Evolutionary conservation across 1,284 basidiomycete genomes (phyloP).

Genomic region (Ustilago xerochloae): DNA sequence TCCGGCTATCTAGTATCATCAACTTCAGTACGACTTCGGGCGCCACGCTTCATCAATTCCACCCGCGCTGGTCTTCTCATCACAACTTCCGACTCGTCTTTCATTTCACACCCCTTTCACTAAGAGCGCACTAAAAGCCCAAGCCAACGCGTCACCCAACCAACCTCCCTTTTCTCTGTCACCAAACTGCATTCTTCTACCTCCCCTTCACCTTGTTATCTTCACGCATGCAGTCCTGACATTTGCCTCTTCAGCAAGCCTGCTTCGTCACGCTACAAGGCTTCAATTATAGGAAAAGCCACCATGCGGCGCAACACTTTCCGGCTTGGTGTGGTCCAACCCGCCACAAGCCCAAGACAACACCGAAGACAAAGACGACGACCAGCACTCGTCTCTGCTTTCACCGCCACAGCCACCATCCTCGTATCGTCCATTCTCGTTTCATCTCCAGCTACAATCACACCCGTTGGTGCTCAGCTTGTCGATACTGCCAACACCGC

Average conservation of each 20-base stretch:
- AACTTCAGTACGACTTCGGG: neutral
- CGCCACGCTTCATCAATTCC: neutral
- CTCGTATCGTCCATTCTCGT: slow-evolving; percentile 52
- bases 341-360: neutral
- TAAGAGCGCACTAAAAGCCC: too few relatives aligned
- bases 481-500: neutral
- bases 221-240: slow-evolving; percentile 6
- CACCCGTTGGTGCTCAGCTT: slow-evolving; percentile 14
- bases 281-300: slow-evolving; percentile 2
- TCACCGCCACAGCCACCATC: slow-evolving; percentile 28
- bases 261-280: slow-evolving; percentile 1
- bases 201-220: neutral
- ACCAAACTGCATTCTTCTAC: neutral
- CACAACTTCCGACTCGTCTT: neutral
- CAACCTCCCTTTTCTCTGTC: neutral
- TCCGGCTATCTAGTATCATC: slow-evolving; percentile 3
- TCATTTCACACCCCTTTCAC: neutral
- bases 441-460: slow-evolving; percentile 38
- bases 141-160: too few relatives aligned
- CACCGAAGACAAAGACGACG: slow-evolving; percentile 5
- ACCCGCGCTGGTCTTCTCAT: too few relatives aligned
- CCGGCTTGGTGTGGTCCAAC: slow-evolving; percentile 9
- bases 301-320: slow-evolving; percentile 23
- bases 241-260: slow-evolving; percentile 1
- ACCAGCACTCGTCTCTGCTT: slow-evolving; percentile 10